These are phyloP conservation scores for Nannochloropsis granulata DNA, from an alignment of 108 stramenopile species.

Conservation along the genomic window DNA sequence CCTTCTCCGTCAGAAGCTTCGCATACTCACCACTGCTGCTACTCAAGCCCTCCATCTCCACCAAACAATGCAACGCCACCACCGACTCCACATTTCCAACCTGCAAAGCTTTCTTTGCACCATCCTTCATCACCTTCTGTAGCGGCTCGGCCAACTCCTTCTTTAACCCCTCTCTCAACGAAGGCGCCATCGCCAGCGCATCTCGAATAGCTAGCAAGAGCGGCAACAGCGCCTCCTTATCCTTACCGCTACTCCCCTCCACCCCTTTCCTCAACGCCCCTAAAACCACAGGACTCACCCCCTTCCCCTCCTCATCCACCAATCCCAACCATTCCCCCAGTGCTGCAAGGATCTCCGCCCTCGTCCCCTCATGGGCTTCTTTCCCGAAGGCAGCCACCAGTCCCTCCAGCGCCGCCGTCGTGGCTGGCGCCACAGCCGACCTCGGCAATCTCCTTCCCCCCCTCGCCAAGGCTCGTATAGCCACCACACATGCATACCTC, in stretches of 20 bases:
- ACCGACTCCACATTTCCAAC: neutral
- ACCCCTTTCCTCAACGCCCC: neutral
- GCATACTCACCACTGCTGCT: neutral
- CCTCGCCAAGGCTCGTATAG: neutral
- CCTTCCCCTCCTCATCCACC: neutral
- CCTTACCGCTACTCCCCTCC: neutral
- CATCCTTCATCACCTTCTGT: neutral
- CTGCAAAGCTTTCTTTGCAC: neutral
- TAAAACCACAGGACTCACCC: neutral
- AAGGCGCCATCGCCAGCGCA: neutral
- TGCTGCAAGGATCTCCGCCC: neutral
- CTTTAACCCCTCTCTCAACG: neutral
- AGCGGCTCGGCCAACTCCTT: neutral
- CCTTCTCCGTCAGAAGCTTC: neutral
- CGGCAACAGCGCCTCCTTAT: neutral
- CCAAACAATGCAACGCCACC: neutral
- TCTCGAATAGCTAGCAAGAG: neutral
- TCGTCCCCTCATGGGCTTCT: constrained; percentile 19
- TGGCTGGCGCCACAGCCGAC: neutral
- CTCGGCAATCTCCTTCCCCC: neutral
- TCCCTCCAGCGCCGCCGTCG: neutral
- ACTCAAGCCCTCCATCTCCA: neutral
- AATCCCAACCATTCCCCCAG: neutral
- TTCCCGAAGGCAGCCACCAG: constrained; percentile 9
- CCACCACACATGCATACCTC: constrained; percentile 1